Conservation (phyloP, 1,284 basidiomycete genomes). For the Boletus hoseneyae region DNA sequence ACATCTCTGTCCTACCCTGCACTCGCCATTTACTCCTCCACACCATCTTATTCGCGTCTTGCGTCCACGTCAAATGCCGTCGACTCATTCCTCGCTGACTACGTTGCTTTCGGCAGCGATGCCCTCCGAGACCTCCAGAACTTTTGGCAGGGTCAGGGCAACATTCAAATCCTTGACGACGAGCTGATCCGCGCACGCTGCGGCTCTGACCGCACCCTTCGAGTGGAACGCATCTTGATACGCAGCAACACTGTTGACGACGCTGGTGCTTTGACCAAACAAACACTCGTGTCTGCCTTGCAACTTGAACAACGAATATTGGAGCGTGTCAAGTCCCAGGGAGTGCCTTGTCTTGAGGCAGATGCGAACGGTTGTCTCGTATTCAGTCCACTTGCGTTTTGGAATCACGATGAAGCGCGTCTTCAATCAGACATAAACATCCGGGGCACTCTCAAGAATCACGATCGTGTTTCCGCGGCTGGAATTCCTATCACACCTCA, state of each 20-base stretch:
- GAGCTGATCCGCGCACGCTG: conserved; percentile 71
- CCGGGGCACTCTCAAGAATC: conserved; percentile 50
- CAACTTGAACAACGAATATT: conserved; percentile 59
- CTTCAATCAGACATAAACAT: conserved; percentile 56
- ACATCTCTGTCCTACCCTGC: conserved; percentile 94
- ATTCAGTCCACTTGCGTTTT: conserved; percentile 71
- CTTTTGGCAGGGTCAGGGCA: conserved; percentile 61
- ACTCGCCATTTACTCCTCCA: conserved; percentile 78
- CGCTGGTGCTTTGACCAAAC: conserved; percentile 55
- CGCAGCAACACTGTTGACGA: conserved; percentile 53
- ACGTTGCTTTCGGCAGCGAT: conserved; percentile 47
- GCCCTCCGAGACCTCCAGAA: conserved; percentile 62
- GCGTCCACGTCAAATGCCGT: conserved; percentile 54
- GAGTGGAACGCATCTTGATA: conserved; percentile 75
- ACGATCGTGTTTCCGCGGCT: conserved; percentile 51
- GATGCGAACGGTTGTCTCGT: conserved; percentile 54
- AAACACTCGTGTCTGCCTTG: conserved; percentile 60
- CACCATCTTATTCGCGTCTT: conserved; percentile 61
- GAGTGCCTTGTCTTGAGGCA: conserved; percentile 48
- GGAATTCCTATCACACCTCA: conserved; percentile 62
- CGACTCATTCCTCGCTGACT: conserved; percentile 56
- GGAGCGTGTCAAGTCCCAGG: conserved; percentile 39
- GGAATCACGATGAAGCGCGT: conserved; percentile 57
- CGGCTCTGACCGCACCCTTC: conserved; percentile 66
- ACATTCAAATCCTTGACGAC: conserved; percentile 62